phyloP scores from a whole-genome alignment of 73 alveolate species.

The Diophrys appendiculata region DNA sequence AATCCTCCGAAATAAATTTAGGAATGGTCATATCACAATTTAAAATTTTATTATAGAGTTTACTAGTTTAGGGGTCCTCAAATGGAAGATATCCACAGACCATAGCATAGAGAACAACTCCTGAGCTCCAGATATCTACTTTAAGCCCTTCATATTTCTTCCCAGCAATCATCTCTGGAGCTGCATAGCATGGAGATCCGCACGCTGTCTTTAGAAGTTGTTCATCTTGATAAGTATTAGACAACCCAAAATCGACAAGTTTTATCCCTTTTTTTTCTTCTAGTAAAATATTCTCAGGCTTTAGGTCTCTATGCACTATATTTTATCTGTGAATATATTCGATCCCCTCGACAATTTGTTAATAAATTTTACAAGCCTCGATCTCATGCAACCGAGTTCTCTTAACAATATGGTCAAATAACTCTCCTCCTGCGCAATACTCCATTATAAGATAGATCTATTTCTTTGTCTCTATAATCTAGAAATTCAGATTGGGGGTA shows the following conservation, averaged over 20 bases:
- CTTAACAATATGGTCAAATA: slow-evolving; percentile 82
- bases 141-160: slow-evolving; percentile 56
- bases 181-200: slow-evolving; percentile 87
- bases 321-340: slow-evolving; percentile 49
- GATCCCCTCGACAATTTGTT: slow-evolving; percentile 69
- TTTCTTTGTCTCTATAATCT: slow-evolving; percentile 73
- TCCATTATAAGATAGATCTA: slow-evolving; percentile 87
- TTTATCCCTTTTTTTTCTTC: slow-evolving; percentile 42
- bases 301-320: slow-evolving; percentile 59
- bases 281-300: slow-evolving; percentile 55
- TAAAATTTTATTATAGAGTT: slow-evolving; percentile 71
- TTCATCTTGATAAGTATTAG: slow-evolving; percentile 52
- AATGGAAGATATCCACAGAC: slow-evolving; percentile 83
- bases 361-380: slow-evolving; percentile 70
- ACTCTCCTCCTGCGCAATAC: slow-evolving; percentile 89
- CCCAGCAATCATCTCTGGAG: slow-evolving; percentile 92
- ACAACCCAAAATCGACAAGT: slow-evolving; percentile 77
- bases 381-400: slow-evolving; percentile 71
- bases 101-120: slow-evolving; percentile 81
- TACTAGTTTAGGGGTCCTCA: slow-evolving; percentile 77
- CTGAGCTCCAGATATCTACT: slow-evolving; percentile 80
- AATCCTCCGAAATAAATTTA: slow-evolving; percentile 52
- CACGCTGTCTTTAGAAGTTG: slow-evolving; percentile 74
- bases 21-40: slow-evolving; percentile 61
- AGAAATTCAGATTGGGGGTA: neutral